These are phyloP conservation scores for Meripilus lineatus DNA, from an alignment of 1,284 basidiomycete species.

Conservation along the genomic window DNA sequence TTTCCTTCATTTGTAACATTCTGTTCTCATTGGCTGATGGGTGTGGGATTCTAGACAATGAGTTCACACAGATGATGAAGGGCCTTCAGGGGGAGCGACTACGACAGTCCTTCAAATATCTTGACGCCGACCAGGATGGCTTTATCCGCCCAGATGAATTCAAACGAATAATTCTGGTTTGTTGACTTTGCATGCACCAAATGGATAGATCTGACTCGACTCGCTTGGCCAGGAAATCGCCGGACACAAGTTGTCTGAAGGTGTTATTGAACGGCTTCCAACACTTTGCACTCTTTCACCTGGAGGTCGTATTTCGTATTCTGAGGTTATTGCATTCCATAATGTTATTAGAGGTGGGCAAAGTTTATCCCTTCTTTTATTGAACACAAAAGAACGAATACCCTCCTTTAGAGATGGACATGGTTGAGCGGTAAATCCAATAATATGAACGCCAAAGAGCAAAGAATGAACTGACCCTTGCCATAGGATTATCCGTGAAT, in stretches of 20 bases:
- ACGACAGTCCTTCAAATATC: constrained; percentile 87
- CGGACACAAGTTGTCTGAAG: constrained; percentile 91
- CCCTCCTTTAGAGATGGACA: constrained; percentile 77
- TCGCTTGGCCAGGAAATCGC: constrained; percentile 69
- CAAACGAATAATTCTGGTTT: constrained; percentile 85
- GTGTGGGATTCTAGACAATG: constrained; percentile 57
- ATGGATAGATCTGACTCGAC: not conserved
- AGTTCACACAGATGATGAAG: constrained; percentile 97
- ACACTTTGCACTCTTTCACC: constrained; percentile 85
- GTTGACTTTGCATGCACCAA: constrained; percentile 18
- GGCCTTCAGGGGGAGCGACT: constrained; percentile 93
- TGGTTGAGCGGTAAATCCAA: constrained; percentile 75
- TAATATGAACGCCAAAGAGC: too few relatives aligned
- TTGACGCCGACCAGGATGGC: constrained; percentile 86
- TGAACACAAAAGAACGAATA: constrained; percentile 8
- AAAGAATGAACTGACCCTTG: not conserved
- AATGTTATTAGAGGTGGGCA: constrained; percentile 80
- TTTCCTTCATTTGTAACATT: constrained; percentile 16
- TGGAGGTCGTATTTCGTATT: constrained; percentile 88
- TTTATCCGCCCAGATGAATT: constrained; percentile 92
- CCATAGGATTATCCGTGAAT: constrained; percentile 74
- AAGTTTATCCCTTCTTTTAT: constrained; percentile 6
- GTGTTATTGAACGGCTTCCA: constrained; percentile 84
- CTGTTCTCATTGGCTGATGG: constrained; percentile 12
- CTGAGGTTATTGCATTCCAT: constrained; percentile 93